Evolutionary conservation across 805 yeast species (phyloP), one percentile per base, ranked within the genome.

Genomic region (Tetrapisispora iriomotensis): DNA sequence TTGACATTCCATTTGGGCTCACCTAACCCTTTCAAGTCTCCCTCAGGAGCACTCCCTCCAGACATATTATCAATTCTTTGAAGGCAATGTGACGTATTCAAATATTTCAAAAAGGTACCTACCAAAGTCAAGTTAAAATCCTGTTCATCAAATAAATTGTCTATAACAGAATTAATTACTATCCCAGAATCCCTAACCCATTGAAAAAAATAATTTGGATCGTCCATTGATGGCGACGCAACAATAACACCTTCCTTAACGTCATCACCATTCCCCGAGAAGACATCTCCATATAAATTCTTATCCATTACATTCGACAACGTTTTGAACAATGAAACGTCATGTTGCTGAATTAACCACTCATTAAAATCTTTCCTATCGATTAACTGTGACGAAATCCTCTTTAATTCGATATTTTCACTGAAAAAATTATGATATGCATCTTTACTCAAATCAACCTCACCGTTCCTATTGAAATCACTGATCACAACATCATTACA

Each of bases 121-220:
- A 53, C 53, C 25, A 53, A 39, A 1, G 55, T 50, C 14, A 36
- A 34, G 28, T 54, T 49, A 14, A 47, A 22, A 3, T 31, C 30
- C 2, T 42, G 30, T 3, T 40, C 14, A 2, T 36, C 40, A 23
- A 66, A 66, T 44, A 78, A 63, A 46, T 67, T 65, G 39, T 75
- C 71, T 5, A 82, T 66, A 36, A 90, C 62, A 0, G 94, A 68
- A 40, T 74, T 73, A 30, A 81, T 69, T 0, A 94, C 78, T 37
- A 90, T 72, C 0, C 96, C 96, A 24, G 87, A 77, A 58, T 90
- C 97, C 54, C 97, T 71, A 4, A 76, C 71, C 97, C 97, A 90
- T 54, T 83, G 94, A 53, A 72, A 90, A 52, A 75, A 87, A 60
- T 90, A 90, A 60, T 90, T 72, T 1, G 97, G 97, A 19, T 67